Base-by-base conservation (phyloP, 495 filamentous ascomycete species). In the Tuber brumale region DNA sequence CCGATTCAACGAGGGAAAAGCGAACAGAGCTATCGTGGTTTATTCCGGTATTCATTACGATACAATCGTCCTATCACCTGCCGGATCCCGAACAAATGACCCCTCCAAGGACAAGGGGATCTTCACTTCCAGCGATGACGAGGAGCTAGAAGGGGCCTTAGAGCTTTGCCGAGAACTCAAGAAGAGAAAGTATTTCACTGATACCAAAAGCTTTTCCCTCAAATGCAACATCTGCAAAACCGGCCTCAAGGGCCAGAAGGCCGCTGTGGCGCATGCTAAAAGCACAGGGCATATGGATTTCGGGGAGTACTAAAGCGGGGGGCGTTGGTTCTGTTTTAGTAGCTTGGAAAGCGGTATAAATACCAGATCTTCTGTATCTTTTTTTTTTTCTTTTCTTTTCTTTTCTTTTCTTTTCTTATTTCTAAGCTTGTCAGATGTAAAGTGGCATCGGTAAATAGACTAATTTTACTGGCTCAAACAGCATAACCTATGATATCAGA, bases 31-130 rank as follows among this genome's bases (percentile, higher is more conserved):
- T 84, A 90, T 98, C 51, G 85, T 99, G 43, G 90, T 97, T 2
- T 99, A 97, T 84, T 94, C 92, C 0, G 94, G 94, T 0, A 95
- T 98, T 73, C 95, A 99, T 81, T 99, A 99, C 83, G 95, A 99
- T 83, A 90, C 92, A n/a, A 89, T 97, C 72, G 92, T 92, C 0
- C 87, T 96, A 79, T 89, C 88, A 16, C 91, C 91, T 1, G 89
- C 87, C 21, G 88, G 89, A 76, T 87, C 89, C 37, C 88, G 88
- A 75, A 85, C 91, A 16, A 86, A 89, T 75, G 85, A 88, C 19
- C 87, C 93, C 7, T 89, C 94, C 35, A 88, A 90, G 72, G 95
- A 99, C 79, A 88, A 90, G 39, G 92, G 92, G 70, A 88, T 93
- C 12, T 99, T 97, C 86, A 87, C 91, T 44, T 86, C 89, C 0